Conservation (phyloP, 2,329 filamentous ascomycete genomes). For the Ceratocystis lukuohia region DNA sequence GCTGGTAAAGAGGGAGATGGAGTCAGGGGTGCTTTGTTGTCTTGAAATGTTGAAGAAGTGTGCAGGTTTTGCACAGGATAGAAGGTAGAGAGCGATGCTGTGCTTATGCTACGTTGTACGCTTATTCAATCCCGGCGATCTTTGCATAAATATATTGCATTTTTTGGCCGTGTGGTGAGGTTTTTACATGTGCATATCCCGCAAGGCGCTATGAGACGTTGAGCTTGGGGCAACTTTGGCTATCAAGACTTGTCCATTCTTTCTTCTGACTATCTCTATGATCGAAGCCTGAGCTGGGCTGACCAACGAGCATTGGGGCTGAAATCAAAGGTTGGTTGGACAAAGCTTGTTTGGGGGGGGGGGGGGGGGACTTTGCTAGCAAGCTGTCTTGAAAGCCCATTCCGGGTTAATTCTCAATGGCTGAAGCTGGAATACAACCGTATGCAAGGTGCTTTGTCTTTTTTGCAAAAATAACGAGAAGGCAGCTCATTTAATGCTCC, state of each 20-base stretch:
- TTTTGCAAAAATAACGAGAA: background rate
- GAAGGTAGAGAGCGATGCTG: no score
- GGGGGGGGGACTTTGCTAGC: background rate
- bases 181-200: no score
- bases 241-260: no score
- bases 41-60: no score
- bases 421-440: background rate
- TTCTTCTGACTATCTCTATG: no score
- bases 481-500: background rate
- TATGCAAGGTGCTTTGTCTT: background rate
- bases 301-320: background rate
- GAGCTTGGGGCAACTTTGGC: no score
- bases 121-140: background rate
- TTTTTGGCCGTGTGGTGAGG: background rate
- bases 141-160: background rate
- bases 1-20: background rate
- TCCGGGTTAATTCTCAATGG: no score
- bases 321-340: background rate
- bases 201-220: no score
- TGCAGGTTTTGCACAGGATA: no score
- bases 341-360: background rate
- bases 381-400: background rate
- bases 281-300: background rate
- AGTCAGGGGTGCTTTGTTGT: no score
- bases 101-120: no score